phyloP scores from a whole-genome alignment of 768 basidiomycete species.

The Calocera viscosa region DNA sequence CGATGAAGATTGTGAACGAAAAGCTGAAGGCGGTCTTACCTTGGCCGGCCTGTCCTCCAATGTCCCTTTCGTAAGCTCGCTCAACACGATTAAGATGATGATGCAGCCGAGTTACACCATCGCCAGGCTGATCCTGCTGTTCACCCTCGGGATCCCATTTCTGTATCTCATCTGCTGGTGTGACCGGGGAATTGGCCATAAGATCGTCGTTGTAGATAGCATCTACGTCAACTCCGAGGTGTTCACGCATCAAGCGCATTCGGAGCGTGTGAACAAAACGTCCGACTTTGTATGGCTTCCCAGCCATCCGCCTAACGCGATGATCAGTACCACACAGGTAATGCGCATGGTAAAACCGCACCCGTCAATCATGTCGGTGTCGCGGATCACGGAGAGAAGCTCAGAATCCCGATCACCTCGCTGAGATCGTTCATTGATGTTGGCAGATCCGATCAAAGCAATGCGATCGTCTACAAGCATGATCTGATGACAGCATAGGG shows the following conservation, averaged over 20 bases:
- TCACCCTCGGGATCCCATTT: constrained; percentile 65
- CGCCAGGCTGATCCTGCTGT: constrained; percentile 32
- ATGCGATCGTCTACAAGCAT: constrained; percentile 87
- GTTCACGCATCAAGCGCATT: constrained; percentile 90
- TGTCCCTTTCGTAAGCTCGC: constrained; percentile 13
- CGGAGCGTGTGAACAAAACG: constrained; percentile 92
- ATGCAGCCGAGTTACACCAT: constrained; percentile 20
- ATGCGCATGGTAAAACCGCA: constrained; percentile 24
- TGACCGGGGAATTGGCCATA: constrained; percentile 41
- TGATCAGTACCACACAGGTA: background rate
- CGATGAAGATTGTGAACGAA: background rate
- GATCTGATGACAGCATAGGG: constrained; percentile 21
- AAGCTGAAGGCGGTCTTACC: constrained; percentile 31
- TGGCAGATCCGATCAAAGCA: constrained; percentile 89
- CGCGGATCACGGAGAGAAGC: constrained; percentile 79
- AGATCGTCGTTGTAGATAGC: constrained; percentile 64
- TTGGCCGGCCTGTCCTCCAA: constrained; percentile 35
- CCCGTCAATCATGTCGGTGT: constrained; percentile 96
- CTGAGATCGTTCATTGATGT: constrained; percentile 94
- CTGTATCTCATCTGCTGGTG: constrained; percentile 40
- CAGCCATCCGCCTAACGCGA: constrained; percentile 69
- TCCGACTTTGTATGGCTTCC: constrained; percentile 87
- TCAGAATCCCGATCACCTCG: constrained; percentile 96
- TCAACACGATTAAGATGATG: constrained; percentile 6
- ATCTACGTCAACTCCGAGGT: constrained; percentile 91